Percentiles rank a stretch among this genome's conserved stretches.
Evolutionary conservation across 2,329 filamentous ascomycete genomes (phyloP).

Genomic region (Hypocrella siamensis): DNA sequence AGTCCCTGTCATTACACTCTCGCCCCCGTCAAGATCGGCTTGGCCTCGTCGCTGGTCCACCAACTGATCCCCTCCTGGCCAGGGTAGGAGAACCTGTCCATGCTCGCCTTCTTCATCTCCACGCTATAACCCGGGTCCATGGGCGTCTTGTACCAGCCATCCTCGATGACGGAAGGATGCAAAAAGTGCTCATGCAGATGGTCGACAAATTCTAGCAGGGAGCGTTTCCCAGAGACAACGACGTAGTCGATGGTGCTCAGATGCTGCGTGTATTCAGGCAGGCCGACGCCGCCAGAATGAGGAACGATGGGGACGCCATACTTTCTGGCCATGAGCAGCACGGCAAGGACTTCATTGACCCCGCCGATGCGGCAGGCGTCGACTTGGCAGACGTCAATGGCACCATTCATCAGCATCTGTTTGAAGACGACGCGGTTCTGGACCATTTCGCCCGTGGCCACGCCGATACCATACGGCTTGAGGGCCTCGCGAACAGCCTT

Average conservation of each 20-base stretch:
- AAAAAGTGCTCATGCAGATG: constrained; percentile 89
- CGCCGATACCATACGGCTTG: constrained; percentile 57
- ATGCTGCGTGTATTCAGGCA: constrained; percentile 91
- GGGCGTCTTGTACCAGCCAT: constrained; percentile 80
- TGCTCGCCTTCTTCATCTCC: constrained; percentile 81
- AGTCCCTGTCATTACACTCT: constrained; percentile 26
- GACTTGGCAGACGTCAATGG: constrained; percentile 79
- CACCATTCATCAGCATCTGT: constrained; percentile 65
- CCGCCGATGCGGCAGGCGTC: constrained; percentile 82
- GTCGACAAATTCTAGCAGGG: constrained; percentile 80
- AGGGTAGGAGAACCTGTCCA: constrained; percentile 65
- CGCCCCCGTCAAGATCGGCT: constrained; percentile 49
- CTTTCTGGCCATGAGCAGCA: constrained; percentile 72
- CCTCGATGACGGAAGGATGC: constrained; percentile 63
- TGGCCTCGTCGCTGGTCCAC: constrained; percentile 76
- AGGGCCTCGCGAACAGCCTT: constrained; percentile 72
- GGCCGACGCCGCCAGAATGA: constrained; percentile 75
- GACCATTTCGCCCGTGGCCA: constrained; percentile 89
- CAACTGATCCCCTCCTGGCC: constrained; percentile 66
- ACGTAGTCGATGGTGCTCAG: constrained; percentile 88
- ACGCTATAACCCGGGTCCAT: constrained; percentile 75
- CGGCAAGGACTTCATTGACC: constrained; percentile 85
- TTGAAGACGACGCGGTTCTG: constrained; percentile 93
- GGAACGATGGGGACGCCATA: constrained; percentile 70
- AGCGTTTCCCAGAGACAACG: constrained; percentile 65